These are phyloP conservation scores for Dendrobium chrysotoxum DNA, from an alignment of 106 monocot genomes.

Conservation along the genomic window DNA sequence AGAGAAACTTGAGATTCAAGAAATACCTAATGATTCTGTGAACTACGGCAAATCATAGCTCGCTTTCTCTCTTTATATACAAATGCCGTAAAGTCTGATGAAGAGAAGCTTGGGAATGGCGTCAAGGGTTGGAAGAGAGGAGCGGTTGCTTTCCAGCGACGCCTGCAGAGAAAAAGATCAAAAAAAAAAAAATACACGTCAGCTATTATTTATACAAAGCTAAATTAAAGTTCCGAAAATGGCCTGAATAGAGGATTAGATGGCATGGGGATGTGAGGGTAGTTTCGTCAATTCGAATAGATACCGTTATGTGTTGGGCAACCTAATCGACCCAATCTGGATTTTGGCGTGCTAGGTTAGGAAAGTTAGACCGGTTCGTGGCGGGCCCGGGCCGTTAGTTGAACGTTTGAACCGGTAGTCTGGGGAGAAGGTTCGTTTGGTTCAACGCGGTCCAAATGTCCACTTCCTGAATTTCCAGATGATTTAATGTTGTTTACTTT, in stretches of 20 bases:
- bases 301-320: constrained; percentile 1
- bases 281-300: neutral
- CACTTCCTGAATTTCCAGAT: neutral
- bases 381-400: neutral
- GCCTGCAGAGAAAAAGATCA: neutral
- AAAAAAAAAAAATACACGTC: neutral
- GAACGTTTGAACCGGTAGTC: neutral
- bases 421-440: neutral
- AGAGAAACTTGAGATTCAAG: constrained; percentile 6
- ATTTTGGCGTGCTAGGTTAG: neutral
- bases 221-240: neutral
- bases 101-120: neutral
- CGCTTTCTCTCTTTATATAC: neutral
- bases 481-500: neutral
- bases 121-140: neutral
- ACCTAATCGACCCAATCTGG: neutral
- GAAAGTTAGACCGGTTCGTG: neutral
- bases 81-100: neutral
- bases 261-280: neutral
- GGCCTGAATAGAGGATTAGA: neutral
- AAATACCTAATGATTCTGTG: neutral
- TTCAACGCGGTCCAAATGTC: neutral
- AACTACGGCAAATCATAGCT: neutral
- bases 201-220: neutral
- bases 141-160: constrained; percentile 3